These are phyloP conservation scores for Piper longum DNA, from an alignment of 164 flowering plant species.

Conservation along the genomic window DNA sequence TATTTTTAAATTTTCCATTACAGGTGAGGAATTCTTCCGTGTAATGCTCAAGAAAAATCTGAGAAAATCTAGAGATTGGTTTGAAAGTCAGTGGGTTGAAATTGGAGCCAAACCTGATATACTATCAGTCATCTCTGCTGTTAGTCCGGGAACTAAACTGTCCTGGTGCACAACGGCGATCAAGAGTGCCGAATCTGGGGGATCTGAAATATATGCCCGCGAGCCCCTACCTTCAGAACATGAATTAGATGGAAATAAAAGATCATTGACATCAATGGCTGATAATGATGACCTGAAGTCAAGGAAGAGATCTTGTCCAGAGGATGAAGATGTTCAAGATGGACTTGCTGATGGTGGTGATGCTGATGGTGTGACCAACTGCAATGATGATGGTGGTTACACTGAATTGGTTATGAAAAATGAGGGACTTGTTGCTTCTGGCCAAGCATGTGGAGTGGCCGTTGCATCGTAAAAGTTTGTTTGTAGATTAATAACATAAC, in stretches of 20 bases:
- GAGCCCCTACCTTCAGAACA: constrained; percentile 18
- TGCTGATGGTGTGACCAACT: constrained; percentile 1
- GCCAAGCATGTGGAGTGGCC: constrained; percentile 5
- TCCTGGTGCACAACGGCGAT: constrained; percentile 20
- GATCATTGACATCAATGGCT: constrained; percentile 6
- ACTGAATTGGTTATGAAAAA: constrained; percentile 3
- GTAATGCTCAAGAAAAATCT: constrained; percentile 33
- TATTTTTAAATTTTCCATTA: constrained; percentile 7
- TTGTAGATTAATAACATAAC: not conserved
- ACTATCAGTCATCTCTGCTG: constrained; percentile 25
- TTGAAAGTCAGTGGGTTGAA: constrained; percentile 50
- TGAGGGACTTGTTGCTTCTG: constrained; percentile 2
- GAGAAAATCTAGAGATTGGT: constrained; percentile 75
- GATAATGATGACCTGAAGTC: not conserved
- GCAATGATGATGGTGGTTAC: constrained; percentile 6
- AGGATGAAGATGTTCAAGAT: constrained; percentile 13
- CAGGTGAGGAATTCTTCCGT: constrained; percentile 63
- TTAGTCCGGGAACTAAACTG: constrained; percentile 28
- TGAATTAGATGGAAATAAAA: constrained; percentile 18
- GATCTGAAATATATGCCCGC: constrained; percentile 12
- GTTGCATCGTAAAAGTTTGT: not conserved
- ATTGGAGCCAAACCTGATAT: constrained; percentile 49
- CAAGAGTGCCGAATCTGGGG: constrained; percentile 28
- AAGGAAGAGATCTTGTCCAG: constrained; percentile 14
- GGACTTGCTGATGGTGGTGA: constrained; percentile 12